Base-by-base conservation (phyloP, 78 protist genomes). In the Chrysochromulina parva region DNA sequence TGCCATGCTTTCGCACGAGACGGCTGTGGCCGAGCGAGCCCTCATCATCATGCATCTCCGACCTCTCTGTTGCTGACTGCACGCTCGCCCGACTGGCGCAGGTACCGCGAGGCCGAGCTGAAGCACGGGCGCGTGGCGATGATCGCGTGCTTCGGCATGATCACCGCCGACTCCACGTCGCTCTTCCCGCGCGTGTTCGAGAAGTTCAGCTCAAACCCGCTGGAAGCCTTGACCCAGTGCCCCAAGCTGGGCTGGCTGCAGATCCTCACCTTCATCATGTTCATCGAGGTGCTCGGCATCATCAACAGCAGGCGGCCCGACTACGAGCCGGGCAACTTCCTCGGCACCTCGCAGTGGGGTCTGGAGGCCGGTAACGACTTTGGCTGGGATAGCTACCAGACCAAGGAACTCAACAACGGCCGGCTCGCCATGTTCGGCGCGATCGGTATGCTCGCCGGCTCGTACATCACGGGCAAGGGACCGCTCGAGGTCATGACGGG, bases 71-170 rank as follows among this genome's bases (percentile, higher is more conserved):
- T 38, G 38, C 38, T 38, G 38, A 38, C 38, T 38, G 38, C 38
- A 38, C 38, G 38, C 38, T 38, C 38, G 38, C 38, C 38, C 38
- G 38, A 38, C 71, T 65, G n/a, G 47, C 53, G 28, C 48, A 52
- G 59, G 86, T 78, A n/a, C 60, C 86, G 86, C 60, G 62, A 52
- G 62, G 26, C 50, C 62, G 86, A 78, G 86, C 86, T 78, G 24
- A 78, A 78, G 86, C 86, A 78, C 86, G 86, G 86, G 48, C 86
- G 86, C 38, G 62, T 78, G 19, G 86, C 86, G 20, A 78, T 78
- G 86, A 58, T 78, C 20, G 86, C 86, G 50, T 22, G n/a, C n/a
- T 1, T 14, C 1, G 86, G 86, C 86, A 78, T 78, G 86, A 53
- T 53, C n/a, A 53, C 60, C 16, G 86, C 86, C 22, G 47, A 52